Conservation (phyloP, 2,329 filamentous ascomycete species). For the Cordyceps cateniannulata region DNA sequence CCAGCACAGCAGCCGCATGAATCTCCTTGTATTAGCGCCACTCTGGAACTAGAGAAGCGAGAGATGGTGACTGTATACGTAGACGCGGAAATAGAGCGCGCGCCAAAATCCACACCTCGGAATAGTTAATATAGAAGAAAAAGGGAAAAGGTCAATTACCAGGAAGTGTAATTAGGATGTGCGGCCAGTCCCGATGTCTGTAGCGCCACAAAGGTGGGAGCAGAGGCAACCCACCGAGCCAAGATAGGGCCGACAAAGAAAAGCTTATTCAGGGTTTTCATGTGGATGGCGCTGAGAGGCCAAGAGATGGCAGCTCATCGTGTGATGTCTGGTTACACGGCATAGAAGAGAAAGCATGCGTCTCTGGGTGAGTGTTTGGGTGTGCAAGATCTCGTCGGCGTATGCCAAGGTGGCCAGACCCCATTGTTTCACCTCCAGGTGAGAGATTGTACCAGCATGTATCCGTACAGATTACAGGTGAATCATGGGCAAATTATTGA, state of each 20-base stretch:
- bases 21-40: background rate
- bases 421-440: background rate
- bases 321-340: background rate
- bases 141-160: background rate
- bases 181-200: background rate
- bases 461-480: background rate
- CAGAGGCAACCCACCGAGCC: background rate
- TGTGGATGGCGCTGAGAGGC: background rate
- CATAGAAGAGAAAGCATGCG: background rate
- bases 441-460: background rate
- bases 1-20: background rate
- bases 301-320: background rate
- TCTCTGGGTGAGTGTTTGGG: too few species aligned
- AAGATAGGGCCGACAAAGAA: background rate
- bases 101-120: too few species aligned
- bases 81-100: too few species aligned
- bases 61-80: background rate
- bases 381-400: background rate
- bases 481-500: background rate
- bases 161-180: too few species aligned
- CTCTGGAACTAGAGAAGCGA: background rate
- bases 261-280: background rate
- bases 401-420: background rate
- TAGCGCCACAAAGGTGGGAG: background rate
- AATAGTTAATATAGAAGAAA: background rate